Evolutionary conservation across 2,329 filamentous ascomycete genomes (phyloP), one percentile per base, ranked within the genome.

Genomic region (Botrytis galanthina): DNA sequence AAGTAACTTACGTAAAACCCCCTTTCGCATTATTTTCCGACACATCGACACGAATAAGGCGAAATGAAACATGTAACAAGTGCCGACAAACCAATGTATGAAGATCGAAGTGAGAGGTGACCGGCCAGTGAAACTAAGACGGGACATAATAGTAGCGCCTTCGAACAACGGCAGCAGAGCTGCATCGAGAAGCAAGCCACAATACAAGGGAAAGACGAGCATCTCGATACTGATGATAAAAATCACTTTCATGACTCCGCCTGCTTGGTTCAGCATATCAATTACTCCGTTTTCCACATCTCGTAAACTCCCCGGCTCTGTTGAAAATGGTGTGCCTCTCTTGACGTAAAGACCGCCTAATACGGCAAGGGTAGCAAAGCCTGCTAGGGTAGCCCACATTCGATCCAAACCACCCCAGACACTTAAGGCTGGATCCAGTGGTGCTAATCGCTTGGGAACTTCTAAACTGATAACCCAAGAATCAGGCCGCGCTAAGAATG

Each of bases 31-130:
- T 74, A 98, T 97, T 84, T 97, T 98, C 75, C 96, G 91, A 83
- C 96, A 99, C 95, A 99, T 98, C 73, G 95, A 97, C 29, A 99
- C 96, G 81, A 99, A 99, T 4, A 99, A 88, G 8, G 96, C 96
- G 81, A 99, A 99, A 81, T 99, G 96, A 84, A 99, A 99, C 97
- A 99, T 99, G 83, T 99, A 99, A 76, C 95, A 97, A 5, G 96
- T 99, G 67, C 96, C 96, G 73, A 98, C 92, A 80, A 99, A 99
- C 96, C 96, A 99, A 82, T 99, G 96, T 70, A 98, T 92, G 81
- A 99, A 99, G 22, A 97, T 89, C 22, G 95, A 97, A 0, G 94
- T 98, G 77, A 95, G 87, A 0, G 96, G 96, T 75, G 92, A 94
- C 75, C 90, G 87, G 72, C 89, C 85, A 2, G 93, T 93, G 79